A percentile compares a stretch with the other conserved stretches of the same genome.
phyloP scores from a whole-genome alignment of 352 stramenopile genomes.

The Pythium rishiriense region DNA sequence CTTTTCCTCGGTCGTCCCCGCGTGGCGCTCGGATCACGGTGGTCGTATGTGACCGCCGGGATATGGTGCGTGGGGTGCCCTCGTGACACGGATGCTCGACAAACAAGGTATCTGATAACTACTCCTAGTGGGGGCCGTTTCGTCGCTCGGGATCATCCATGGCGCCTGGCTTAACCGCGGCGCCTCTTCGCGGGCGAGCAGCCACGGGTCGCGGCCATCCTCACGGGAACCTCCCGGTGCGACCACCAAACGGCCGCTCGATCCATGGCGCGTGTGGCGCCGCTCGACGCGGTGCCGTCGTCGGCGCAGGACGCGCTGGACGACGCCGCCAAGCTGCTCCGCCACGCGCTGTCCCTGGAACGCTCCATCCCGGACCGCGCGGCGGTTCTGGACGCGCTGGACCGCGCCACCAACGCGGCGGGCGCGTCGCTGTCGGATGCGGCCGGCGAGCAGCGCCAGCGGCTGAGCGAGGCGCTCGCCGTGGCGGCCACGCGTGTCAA shows the following conservation, averaged over 20 bases:
- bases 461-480: slow-evolving; percentile 2
- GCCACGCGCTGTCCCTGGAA: slow-evolving; percentile 5
- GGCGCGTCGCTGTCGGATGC: not conserved
- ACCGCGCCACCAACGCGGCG: not conserved
- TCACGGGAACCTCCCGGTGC: no score
- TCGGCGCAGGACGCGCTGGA: not conserved
- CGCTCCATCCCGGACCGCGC: not conserved
- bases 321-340: slow-evolving; percentile 4
- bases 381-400: not conserved
- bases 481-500: not conserved
- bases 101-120: no score
- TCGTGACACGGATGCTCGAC: no score
- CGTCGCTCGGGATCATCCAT: no score
- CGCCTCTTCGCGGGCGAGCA: no score
- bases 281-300: not conserved
- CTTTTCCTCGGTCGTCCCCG: no score
- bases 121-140: no score
- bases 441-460: not conserved
- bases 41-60: no score
- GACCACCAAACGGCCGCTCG: not conserved
- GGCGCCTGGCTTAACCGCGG: no score
- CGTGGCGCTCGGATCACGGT: no score
- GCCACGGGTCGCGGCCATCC: no score
- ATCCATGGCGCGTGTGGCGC: not conserved
- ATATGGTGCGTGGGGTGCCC: no score